Base-by-base conservation (phyloP, 2,329 filamentous ascomycete genomes). In the Fusarium poae region DNA sequence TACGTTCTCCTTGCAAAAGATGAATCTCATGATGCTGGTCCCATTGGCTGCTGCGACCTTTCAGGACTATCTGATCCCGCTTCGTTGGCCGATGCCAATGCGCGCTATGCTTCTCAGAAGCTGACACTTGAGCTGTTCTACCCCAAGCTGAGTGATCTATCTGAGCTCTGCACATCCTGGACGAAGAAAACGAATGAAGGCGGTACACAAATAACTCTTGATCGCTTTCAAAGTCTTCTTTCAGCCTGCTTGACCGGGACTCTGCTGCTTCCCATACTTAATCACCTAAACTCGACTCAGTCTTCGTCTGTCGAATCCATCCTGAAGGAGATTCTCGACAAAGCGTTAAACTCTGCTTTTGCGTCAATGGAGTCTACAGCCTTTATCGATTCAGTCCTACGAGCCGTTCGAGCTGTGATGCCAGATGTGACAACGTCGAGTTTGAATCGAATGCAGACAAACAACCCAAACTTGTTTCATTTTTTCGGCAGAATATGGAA, bases 1-100 rank as follows among this genome's bases (percentile, higher is more conserved):
- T 91, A 90, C 65, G 79, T 89, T 7, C 78, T 90, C 3, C 80
- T 89, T 2, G 77, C 89, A 13, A 80, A 83, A 3, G 76, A 70
- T 23, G 49, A 72, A 16, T 27, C 44, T 18, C 32, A 48, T 8
- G 42, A 37, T 2, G 21, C 48, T 7, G 34, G 32, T 16, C 39
- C 46, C 16, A 32, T 35, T 34, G 40, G 42, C 13, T 51, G 63
- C 16, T 52, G 52, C 29, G 61, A 55, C 4, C 40, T 44, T 20
- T 58, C 64, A 7, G 58, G 43, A 3, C 40, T 25, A 5, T 65
- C 60, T 34, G 60, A 62, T 16, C 46, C 66, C 21, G 53, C 68
- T 25, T 72, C 72, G 4, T 40, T 72, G 18, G 72, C 77, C 7
- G 79, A 82, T 62, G 53, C 74, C 2, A 76, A 67, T 45, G 77